These are phyloP conservation scores for Ophiocytium majus DNA, from an alignment of 352 stramenopile species.

Conservation along the genomic window DNA sequence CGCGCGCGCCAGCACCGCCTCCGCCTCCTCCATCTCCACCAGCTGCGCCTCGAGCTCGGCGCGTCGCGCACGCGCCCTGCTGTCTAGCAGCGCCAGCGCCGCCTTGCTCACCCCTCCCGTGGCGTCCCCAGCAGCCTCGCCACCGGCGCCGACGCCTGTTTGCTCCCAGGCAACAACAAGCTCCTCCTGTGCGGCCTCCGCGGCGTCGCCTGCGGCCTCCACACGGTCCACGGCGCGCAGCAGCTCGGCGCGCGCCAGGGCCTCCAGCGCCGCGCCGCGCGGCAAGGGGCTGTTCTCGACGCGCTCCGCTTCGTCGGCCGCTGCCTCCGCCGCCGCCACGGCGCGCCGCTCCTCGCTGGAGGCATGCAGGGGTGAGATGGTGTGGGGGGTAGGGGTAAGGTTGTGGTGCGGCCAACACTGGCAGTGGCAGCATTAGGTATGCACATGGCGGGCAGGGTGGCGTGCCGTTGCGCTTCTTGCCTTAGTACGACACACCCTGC, in stretches of 20 bases:
- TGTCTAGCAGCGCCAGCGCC: not conserved
- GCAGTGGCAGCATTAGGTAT: too few species aligned
- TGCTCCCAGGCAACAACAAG: not conserved
- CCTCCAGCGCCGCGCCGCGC: not conserved
- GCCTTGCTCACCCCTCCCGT: not conserved
- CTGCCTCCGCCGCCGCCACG: not conserved
- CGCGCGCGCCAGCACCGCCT: constrained; percentile 55
- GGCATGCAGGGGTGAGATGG: too few species aligned
- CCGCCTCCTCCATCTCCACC: constrained; percentile 27
- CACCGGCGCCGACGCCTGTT: not conserved
- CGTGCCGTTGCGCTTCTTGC: too few species aligned
- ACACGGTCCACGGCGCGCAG: not conserved
- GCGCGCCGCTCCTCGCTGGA: not conserved
- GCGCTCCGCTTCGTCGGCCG: not conserved
- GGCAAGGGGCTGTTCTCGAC: not conserved
- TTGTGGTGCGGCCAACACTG: too few species aligned
- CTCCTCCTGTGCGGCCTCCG: not conserved
- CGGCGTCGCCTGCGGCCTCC: not conserved
- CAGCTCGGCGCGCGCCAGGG: not conserved
- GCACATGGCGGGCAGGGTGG: too few species aligned
- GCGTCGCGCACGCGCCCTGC: too few species aligned
- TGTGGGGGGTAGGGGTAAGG: too few species aligned
- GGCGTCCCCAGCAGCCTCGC: too few species aligned
- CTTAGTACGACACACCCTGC: too few species aligned
- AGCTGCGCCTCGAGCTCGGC: not conserved